Conservation (phyloP, 768 basidiomycete species). For the Leucosporidium creatinivorum region DNA sequence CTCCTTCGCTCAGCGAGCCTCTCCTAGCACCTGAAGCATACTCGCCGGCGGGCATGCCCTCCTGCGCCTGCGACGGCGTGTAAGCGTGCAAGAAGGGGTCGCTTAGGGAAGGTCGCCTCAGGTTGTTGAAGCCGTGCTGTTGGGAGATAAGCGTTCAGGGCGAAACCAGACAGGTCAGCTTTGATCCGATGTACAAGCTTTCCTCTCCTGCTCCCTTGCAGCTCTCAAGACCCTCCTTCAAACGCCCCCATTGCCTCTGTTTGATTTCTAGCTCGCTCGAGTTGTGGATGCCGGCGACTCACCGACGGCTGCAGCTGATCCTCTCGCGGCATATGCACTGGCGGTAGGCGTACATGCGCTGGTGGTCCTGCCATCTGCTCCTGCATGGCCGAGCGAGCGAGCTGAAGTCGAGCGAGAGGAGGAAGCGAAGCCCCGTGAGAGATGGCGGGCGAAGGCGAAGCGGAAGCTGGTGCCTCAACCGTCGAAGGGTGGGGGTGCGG, state of each 20-base stretch:
- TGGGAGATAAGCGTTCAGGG: neutral
- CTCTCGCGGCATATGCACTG: neutral
- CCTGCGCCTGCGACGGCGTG: neutral
- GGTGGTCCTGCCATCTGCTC: neutral
- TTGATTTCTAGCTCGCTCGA: too few species aligned
- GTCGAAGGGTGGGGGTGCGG: neutral
- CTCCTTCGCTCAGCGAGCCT: too few species aligned
- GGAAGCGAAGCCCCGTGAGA: neutral
- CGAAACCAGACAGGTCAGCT: too few species aligned
- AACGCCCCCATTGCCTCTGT: too few species aligned
- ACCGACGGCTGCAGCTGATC: neutral
- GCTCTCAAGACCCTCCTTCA: too few species aligned
- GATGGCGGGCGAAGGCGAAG: neutral
- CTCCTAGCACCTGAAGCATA: too few species aligned
- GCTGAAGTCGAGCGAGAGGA: neutral
- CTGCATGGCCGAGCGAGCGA: neutral
- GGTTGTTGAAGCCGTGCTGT: constrained; percentile 6
- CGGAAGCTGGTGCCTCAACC: neutral
- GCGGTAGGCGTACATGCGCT: neutral
- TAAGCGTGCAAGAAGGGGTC: constrained; percentile 33
- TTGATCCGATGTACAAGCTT: too few species aligned
- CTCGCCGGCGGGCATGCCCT: too few species aligned
- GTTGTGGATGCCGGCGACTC: neutral
- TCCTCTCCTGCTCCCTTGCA: too few species aligned
- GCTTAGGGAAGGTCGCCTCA: constrained; percentile 20